Evolutionary conservation across 2,329 filamentous ascomycete genomes (phyloP), one percentile per base, ranked within the genome.

Genomic region (Diaporthe helianthi): DNA sequence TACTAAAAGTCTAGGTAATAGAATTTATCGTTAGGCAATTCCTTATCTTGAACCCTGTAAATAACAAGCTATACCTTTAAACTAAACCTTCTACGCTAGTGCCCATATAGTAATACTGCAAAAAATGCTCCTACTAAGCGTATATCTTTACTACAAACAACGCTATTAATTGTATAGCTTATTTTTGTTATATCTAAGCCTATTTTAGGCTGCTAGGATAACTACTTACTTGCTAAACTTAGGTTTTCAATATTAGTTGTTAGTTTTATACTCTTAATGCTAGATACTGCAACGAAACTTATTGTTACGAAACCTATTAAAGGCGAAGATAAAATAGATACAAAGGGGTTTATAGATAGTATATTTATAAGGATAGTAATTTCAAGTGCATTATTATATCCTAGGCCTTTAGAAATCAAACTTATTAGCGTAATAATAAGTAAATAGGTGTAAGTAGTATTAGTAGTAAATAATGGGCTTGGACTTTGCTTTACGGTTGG

Each of bases 1-100:
- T 70, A 46, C 67, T 83, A 82, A 26, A 83, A 79, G 0, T 66
- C 73, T 0, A 78, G 75, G 0, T 76, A 69, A 58, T 82, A 75
- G 60, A 83, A 83, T 0, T 72, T 75, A 64, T 82, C 78, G 31
- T 31, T n/a, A 3, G 58, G 58, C 17, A 24, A 41, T 3, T 47
- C 58, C 8, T 61, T 41, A 12, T 61, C 58, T 24, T 61, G 41
- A 1, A 61, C 58, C 10, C 19, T 13, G 17, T 61, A 41, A n/a
- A 33, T 22, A 17, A 47, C 26, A 2, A 41, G 24, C 9, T 47
- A 26, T 6, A 26, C 26, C 10, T 41, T 24, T 10, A 41, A 41
- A 4, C 26, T 61, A 13, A 41, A 47, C 58, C 58, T 61, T 5
- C 58, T 29, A 6, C 41, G 58, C 8, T 26, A 31, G 3, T 13